These are phyloP conservation scores for Neoarthrinium moseri DNA, from an alignment of 2,329 filamentous ascomycete genomes.

Conservation along the genomic window DNA sequence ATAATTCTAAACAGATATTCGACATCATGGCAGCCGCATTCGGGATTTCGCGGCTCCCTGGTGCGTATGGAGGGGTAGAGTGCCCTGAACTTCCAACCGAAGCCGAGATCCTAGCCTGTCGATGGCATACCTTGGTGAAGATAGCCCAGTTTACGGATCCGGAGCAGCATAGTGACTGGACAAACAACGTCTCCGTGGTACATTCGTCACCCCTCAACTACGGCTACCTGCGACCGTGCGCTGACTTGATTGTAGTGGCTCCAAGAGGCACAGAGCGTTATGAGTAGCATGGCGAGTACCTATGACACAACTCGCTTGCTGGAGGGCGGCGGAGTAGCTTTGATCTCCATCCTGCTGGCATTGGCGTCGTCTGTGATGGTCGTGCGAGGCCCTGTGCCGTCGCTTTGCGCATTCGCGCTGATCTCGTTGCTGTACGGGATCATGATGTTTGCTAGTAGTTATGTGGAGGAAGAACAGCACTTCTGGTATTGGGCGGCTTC, in stretches of 20 bases:
- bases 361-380: slow-evolving; percentile 33
- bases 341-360: slow-evolving; percentile 37
- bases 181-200: background rate
- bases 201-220: too few relatives aligned
- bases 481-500: slow-evolving; percentile 95
- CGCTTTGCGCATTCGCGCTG: slow-evolving; percentile 42
- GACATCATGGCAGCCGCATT: slow-evolving; percentile 75
- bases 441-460: slow-evolving; percentile 98
- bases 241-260: slow-evolving; percentile 65
- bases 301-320: slow-evolving; percentile 71
- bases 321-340: slow-evolving; percentile 40
- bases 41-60: slow-evolving; percentile 43
- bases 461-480: slow-evolving; percentile 96
- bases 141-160: background rate
- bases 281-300: slow-evolving; percentile 90
- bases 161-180: background rate
- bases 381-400: slow-evolving; percentile 19
- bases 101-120: slow-evolving; percentile 63
- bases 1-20: slow-evolving; percentile 80
- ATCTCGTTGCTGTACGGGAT: slow-evolving; percentile 65
- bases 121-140: slow-evolving; percentile 53
- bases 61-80: slow-evolving; percentile 17
- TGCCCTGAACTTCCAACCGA: slow-evolving; percentile 38
- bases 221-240: too few relatives aligned
- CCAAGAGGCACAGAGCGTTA: slow-evolving; percentile 68